Evolutionary conservation across 2,329 filamentous ascomycete species (phyloP).

Genomic region (Exophiala phaeomuriformis): DNA sequence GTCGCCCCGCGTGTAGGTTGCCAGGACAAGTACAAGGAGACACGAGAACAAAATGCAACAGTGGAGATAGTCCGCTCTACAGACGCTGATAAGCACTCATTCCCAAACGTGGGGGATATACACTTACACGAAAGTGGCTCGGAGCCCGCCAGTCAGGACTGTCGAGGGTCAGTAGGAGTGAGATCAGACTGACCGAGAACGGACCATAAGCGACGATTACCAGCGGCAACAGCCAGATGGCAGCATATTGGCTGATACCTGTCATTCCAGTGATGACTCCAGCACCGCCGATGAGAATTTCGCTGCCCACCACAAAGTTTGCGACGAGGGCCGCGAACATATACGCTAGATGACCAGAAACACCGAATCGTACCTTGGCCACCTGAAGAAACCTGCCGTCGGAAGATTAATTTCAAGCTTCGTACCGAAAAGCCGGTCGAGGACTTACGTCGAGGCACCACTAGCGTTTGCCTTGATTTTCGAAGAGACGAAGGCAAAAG

Average conservation of each 20-base stretch:
- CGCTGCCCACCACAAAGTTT: slow-evolving; percentile 70
- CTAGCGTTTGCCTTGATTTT: slow-evolving; percentile 24
- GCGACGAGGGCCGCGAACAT: slow-evolving; percentile 75
- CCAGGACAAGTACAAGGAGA: slow-evolving; percentile 67
- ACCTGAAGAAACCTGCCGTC: slow-evolving; percentile 54
- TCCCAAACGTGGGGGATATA: slow-evolving; percentile 78
- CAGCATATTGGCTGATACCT: slow-evolving; percentile 69
- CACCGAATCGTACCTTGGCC: slow-evolving; percentile 71
- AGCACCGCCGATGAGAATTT: slow-evolving; percentile 39
- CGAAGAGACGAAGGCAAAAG: slow-evolving; percentile 73
- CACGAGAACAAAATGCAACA: slow-evolving; percentile 37
- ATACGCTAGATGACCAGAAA: slow-evolving; percentile 66
- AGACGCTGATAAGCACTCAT: slow-evolving; percentile 53
- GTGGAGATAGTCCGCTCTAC: slow-evolving; percentile 36
- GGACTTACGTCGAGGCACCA: slow-evolving; percentile 45
- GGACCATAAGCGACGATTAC: slow-evolving; percentile 67
- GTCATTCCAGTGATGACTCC: slow-evolving; percentile 53
- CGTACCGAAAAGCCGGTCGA: background rate
- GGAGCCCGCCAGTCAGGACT: slow-evolving; percentile 45
- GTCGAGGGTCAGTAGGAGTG: background rate
- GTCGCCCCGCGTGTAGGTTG: slow-evolving; percentile 67
- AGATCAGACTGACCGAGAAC: background rate
- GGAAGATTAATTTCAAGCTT: background rate
- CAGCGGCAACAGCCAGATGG: slow-evolving; percentile 73
- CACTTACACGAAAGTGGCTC: slow-evolving; percentile 59